phyloP scores from a whole-genome alignment of 148 eudicot species.

The Rhododendron ovatum region DNA sequence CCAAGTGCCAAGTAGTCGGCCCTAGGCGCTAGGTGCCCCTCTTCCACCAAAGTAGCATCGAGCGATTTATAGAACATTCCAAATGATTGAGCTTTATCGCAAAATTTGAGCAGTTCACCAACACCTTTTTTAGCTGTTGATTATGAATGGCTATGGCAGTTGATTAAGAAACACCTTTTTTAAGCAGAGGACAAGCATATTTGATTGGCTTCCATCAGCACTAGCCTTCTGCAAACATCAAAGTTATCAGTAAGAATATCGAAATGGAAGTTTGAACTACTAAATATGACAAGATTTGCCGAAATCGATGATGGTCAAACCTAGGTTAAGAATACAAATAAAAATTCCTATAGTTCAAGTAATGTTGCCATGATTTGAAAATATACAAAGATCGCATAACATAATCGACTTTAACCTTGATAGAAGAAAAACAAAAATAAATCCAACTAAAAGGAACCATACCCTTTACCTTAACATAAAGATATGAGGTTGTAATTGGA shows the following conservation, averaged over 20 bases:
- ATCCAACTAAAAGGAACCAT: no score
- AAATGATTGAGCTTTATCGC: background rate
- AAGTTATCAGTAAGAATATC: no score
- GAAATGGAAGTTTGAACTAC: background rate
- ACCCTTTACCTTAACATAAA: constrained; percentile 58
- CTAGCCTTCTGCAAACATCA: background rate
- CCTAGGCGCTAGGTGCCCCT: no score
- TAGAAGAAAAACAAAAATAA: background rate
- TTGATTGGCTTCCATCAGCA: background rate
- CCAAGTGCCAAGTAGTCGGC: no score
- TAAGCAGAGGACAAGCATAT: background rate
- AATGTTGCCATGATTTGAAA: background rate
- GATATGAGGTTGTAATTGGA: constrained; percentile 71
- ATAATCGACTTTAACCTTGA: background rate
- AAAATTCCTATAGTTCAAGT: background rate
- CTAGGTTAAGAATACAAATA: background rate
- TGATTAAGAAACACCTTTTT: no score
- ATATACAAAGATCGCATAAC: background rate
- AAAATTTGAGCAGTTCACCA: background rate
- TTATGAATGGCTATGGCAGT: no score
- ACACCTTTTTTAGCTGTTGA: background rate
- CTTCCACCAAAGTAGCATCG: no score
- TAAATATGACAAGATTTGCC: no score
- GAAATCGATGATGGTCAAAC: background rate
- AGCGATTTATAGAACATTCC: no score